Percentiles rank a stretch among this genome's conserved stretches.
Evolutionary conservation across 2,329 filamentous ascomycete genomes (phyloP).

Genomic region (Ophiocordyceps camponoti-leonardi): DNA sequence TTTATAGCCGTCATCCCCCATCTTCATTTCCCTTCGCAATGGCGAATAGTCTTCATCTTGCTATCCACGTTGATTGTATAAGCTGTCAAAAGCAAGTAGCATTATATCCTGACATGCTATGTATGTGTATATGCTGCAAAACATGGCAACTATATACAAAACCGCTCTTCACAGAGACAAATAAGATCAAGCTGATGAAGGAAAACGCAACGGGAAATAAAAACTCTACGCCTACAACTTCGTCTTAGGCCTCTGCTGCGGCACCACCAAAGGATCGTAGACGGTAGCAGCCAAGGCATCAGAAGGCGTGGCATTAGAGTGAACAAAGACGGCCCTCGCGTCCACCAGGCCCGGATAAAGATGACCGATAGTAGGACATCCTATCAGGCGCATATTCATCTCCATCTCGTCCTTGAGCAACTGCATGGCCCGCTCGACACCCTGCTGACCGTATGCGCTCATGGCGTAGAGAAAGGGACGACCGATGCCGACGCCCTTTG

Average conservation of each 20-base stretch:
- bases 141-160: background rate
- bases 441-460: constrained; percentile 73
- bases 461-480: constrained; percentile 93
- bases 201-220: too few relatives aligned
- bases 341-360: constrained; percentile 72
- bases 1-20: too few relatives aligned
- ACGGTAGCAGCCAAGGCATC: constrained; percentile 30
- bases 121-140: too few relatives aligned
- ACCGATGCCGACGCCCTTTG: constrained; percentile 83
- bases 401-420: constrained; percentile 91
- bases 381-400: constrained; percentile 96
- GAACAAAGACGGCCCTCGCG: constrained; percentile 45
- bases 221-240: constrained; percentile 24
- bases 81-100: too few relatives aligned
- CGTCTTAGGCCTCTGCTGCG: constrained; percentile 31
- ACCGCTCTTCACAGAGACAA: too few relatives aligned
- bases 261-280: constrained; percentile 36
- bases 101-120: too few relatives aligned
- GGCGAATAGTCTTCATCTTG: too few relatives aligned
- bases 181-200: too few relatives aligned
- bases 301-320: constrained; percentile 28
- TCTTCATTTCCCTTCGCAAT: too few relatives aligned
- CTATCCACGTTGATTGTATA: too few relatives aligned
- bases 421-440: constrained; percentile 85
- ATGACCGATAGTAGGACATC: constrained; percentile 56